Evolutionary conservation across 495 filamentous ascomycete species (phyloP).

Genomic region (Daldinia loculata): DNA sequence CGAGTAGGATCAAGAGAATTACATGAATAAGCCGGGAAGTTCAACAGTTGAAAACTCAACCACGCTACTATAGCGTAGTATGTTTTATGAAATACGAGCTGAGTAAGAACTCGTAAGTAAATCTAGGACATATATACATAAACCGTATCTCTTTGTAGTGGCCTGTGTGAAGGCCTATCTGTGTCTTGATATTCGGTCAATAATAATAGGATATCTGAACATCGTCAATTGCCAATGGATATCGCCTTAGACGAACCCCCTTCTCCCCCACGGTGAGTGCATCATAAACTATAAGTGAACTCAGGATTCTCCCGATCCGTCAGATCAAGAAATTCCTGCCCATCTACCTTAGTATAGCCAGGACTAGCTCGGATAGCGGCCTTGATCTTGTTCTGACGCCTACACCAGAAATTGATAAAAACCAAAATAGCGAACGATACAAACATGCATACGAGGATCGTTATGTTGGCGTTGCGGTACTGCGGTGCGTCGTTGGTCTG

Average conservation of each 20-base stretch:
- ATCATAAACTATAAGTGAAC: slow-evolving; percentile 71
- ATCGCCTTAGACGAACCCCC: not conserved
- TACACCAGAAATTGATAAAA: slow-evolving; percentile 72
- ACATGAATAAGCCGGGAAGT: not conserved
- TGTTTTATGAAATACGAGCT: not conserved
- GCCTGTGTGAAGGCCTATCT: too few species aligned
- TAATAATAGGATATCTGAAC: not conserved
- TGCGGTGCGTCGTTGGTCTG: slow-evolving; percentile 58
- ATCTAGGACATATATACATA: too few species aligned
- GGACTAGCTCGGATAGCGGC: slow-evolving; percentile 60
- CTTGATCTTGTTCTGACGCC: slow-evolving; percentile 68
- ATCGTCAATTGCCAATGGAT: not conserved
- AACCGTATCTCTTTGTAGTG: too few species aligned
- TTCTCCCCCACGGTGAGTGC: not conserved
- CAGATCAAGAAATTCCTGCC: slow-evolving; percentile 71
- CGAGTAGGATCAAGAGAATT: not conserved
- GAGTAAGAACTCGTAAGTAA: slow-evolving; percentile 3
- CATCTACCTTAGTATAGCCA: slow-evolving; percentile 70
- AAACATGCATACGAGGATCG: slow-evolving; percentile 70
- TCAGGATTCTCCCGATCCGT: slow-evolving; percentile 75
- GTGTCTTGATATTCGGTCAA: not conserved
- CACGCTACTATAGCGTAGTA: not conserved
- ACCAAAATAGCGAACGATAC: slow-evolving; percentile 63
- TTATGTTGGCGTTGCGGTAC: slow-evolving; percentile 74
- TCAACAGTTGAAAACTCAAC: too few species aligned